Conservation (phyloP, 352 stramenopile genomes). For the Globisporangium carolinianum region DNA sequence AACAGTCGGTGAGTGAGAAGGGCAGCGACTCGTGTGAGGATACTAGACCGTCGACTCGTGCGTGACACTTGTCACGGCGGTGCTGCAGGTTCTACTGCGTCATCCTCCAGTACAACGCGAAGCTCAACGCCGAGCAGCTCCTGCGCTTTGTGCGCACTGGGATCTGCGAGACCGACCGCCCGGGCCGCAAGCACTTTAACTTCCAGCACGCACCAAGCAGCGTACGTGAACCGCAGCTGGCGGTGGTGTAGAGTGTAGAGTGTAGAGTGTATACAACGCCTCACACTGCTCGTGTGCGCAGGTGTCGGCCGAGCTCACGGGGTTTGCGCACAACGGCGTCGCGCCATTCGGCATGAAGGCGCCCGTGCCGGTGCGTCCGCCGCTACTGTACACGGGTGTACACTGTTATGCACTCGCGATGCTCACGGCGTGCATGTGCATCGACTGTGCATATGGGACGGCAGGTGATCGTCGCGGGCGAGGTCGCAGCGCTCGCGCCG, state of each 20-base stretch:
- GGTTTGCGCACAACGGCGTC: slow-evolving; percentile 83
- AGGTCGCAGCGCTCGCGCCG: slow-evolving; percentile 37
- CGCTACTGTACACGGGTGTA: too few relatives aligned
- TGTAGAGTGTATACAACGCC: too few relatives aligned
- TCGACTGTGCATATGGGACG: not conserved
- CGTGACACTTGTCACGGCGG: not conserved
- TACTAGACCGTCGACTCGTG: too few relatives aligned
- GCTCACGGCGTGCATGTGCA: not conserved
- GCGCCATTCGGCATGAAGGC: slow-evolving; percentile 78
- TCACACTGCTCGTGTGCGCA: slow-evolving; percentile 5
- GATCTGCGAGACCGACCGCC: slow-evolving; percentile 44
- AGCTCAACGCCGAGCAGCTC: slow-evolving; percentile 76
- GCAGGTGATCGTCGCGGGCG: slow-evolving; percentile 65
- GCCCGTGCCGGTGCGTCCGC: slow-evolving; percentile 39
- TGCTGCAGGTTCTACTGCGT: slow-evolving; percentile 72
- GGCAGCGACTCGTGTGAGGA: too few relatives aligned
- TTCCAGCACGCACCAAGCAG: slow-evolving; percentile 77
- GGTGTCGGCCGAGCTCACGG: slow-evolving; percentile 64
- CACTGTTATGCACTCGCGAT: not conserved
- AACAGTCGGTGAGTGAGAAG: slow-evolving; percentile 39
- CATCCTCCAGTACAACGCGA: slow-evolving; percentile 83
- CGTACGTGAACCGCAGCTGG: slow-evolving; percentile 12
- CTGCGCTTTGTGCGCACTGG: slow-evolving; percentile 68
- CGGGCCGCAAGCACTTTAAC: slow-evolving; percentile 78
- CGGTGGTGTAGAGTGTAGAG: too few relatives aligned